Base-by-base conservation (phyloP, 257 asterid genomes). In the Capsicum chinense region DNA sequence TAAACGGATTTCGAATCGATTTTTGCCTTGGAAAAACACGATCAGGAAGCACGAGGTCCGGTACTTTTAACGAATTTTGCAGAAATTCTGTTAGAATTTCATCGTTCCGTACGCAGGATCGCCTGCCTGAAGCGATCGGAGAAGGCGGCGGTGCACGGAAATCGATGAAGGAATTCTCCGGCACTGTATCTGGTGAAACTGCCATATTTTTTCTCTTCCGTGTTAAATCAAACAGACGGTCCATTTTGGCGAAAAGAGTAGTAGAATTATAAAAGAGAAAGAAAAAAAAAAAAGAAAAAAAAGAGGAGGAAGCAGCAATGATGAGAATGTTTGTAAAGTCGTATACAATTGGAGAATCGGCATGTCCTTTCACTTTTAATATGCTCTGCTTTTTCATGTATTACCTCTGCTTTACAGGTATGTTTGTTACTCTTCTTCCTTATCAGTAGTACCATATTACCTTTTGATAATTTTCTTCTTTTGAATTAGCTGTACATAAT, bases 111-210 rank as follows among this genome's bases (percentile, higher is more conserved):
- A 94, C 86, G 0, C 92, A 81, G 4, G 97, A 91, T 17, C 91
- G 86, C 56, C 94, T 85, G 7, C 98, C 97, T 2, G 94, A 89
- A 44, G 93, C 98, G 80, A 93, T 93, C 9, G 99, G 99, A 59
- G 99, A 95, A 0, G 98, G 99, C 33, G 99, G 98, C 3, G 99
- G 98, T 0, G 99, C 99, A 52, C 95, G 93, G 89, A 95, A 95
- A 83, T 94, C 93, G 56, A 88, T 87, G 83, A 91, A 80, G 70
- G 84, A 88, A 83, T 62, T 88, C 60, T 85, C 91, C 62, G 79
- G 84, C 70, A 88, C 47, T 47, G 88, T 33, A 74, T 89, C 95
- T 10, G 93, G 93, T 70, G 93, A 89, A 74, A 54, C 80, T 50
- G 90, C 91, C 95, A 90, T 90, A 2, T 79, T 19, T 50, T 56